These are phyloP conservation scores for Mallotus nudiflorus DNA, from an alignment of 345 rosid species.

Conservation along the genomic window DNA sequence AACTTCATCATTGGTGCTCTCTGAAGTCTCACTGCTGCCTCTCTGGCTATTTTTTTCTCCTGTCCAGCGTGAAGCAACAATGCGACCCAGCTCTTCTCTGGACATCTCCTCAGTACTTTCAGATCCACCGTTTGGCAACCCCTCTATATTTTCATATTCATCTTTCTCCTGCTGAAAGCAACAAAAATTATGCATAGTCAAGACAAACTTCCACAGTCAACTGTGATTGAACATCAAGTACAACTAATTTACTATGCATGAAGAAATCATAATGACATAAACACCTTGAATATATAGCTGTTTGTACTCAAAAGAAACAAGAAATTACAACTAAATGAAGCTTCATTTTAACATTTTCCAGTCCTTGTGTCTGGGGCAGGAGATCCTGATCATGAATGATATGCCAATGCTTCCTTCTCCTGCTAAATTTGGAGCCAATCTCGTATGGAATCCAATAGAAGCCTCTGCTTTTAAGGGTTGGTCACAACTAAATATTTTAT, in stretches of 20 bases:
- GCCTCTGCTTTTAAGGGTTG: neutral
- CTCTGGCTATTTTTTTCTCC: slow-evolving; percentile 42
- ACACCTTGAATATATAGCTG: neutral
- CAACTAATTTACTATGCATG: neutral
- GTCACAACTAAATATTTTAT: neutral
- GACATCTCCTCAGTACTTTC: slow-evolving; percentile 57
- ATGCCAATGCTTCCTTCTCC: neutral
- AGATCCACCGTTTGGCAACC: slow-evolving; percentile 18
- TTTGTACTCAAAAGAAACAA: neutral
- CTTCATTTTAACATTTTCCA: neutral
- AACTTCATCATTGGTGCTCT: slow-evolving; percentile 1
- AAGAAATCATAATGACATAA: neutral
- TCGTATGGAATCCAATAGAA: neutral
- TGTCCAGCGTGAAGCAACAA: slow-evolving; percentile 96
- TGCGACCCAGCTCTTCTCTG: slow-evolving; percentile 85
- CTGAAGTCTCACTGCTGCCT: slow-evolving; percentile 8
- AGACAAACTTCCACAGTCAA: neutral
- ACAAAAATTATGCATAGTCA: neutral
- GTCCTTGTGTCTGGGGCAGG: neutral
- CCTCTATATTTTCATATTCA: slow-evolving; percentile 1
- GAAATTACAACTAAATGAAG: neutral
- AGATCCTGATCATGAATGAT: neutral
- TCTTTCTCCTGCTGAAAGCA: slow-evolving; percentile 7
- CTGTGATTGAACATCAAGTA: neutral
- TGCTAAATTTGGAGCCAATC: neutral